These are phyloP conservation scores for Yamadazyma nakazawae DNA, from an alignment of 805 yeast species.

Conservation along the genomic window DNA sequence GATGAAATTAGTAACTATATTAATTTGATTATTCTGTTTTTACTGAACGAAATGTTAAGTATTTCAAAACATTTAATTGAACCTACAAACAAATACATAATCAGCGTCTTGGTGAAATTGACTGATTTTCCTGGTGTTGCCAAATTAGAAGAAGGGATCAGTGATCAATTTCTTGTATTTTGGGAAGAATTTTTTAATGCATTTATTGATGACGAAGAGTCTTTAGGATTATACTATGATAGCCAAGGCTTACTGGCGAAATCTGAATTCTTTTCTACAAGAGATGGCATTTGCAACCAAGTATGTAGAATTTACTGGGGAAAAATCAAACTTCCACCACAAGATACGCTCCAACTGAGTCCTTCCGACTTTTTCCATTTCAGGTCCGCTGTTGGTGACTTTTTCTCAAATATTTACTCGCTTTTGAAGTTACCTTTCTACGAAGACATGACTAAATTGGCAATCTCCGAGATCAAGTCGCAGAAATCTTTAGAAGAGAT, in stretches of 20 bases:
- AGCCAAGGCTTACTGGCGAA: conserved; percentile 15
- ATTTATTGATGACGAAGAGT: conserved; percentile 47
- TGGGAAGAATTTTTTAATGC: conserved; percentile 68
- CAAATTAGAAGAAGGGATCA: conserved; percentile 53
- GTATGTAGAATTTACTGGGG: conserved; percentile 66
- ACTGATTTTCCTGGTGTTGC: conserved; percentile 59
- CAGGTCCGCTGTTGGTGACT: conserved; percentile 72
- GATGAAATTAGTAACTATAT: conserved; percentile 43
- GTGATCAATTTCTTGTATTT: conserved; percentile 53
- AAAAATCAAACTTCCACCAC: conserved; percentile 46
- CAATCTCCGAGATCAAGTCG: conserved; percentile 21
- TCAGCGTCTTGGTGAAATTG: conserved; percentile 49
- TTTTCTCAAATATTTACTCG: conserved; percentile 69
- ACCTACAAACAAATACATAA: conserved; percentile 34
- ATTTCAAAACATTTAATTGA: conserved; percentile 39
- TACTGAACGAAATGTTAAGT: conserved; percentile 45
- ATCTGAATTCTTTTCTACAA: conserved; percentile 13
- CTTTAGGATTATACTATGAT: conserved; percentile 21
- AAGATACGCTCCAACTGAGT: conserved; percentile 24
- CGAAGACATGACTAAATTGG: conserved; percentile 37
- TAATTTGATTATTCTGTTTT: conserved; percentile 42
- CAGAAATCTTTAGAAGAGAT: conserved; percentile 21
- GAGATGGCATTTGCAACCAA: conserved; percentile 41
- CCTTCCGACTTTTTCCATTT: conserved; percentile 62
- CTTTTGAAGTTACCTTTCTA: conserved; percentile 55